Conservation (phyloP, 495 filamentous ascomycete genomes). For the Extremus antarcticus region DNA sequence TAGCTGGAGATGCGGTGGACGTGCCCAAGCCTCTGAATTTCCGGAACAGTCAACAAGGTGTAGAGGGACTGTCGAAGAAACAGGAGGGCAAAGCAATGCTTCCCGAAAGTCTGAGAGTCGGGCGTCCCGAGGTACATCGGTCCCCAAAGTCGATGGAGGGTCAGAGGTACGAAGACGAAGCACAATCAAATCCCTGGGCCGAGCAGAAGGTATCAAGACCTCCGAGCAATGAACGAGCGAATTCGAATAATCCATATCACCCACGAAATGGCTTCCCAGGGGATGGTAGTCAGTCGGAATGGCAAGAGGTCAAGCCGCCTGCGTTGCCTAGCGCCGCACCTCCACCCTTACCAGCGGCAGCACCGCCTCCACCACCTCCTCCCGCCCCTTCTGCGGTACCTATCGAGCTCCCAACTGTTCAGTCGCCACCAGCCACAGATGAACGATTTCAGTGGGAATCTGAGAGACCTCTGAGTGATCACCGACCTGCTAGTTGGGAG, state of each 20-base stretch:
- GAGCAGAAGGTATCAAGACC: not conserved
- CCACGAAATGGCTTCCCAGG: conserved; percentile 4
- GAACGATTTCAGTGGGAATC: conserved; percentile 4
- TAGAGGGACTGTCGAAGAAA: not conserved
- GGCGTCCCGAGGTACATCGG: not conserved
- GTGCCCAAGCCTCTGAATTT: conserved; percentile 17
- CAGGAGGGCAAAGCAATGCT: conserved; percentile 3
- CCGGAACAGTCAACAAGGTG: conserved; percentile 6
- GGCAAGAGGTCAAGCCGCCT: not conserved
- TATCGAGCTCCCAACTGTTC: conserved; percentile 8
- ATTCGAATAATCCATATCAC: conserved; percentile 16
- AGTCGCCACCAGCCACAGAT: conserved; percentile 6
- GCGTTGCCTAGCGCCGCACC: not conserved
- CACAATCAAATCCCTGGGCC: conserved; percentile 18
- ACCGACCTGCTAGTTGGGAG: conserved; percentile 4
- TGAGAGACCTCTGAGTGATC: conserved; percentile 5
- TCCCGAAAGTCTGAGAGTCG: conserved; percentile 11
- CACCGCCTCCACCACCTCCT: conserved; percentile 5
- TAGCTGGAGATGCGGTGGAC: conserved; percentile 4
- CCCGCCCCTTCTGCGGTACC: not conserved
- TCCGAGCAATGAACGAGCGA: not conserved
- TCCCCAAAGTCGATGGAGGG: conserved; percentile 1
- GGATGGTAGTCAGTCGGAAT: conserved; percentile 6
- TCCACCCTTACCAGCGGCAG: conserved; percentile 5
- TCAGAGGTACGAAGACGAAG: conserved; percentile 11